A percentile compares a stretch with the other conserved stretches of the same genome.
These are phyloP conservation scores for Blastocrithidia nonstop DNA, from an alignment of 208 protist species.

Conservation along the genomic window DNA sequence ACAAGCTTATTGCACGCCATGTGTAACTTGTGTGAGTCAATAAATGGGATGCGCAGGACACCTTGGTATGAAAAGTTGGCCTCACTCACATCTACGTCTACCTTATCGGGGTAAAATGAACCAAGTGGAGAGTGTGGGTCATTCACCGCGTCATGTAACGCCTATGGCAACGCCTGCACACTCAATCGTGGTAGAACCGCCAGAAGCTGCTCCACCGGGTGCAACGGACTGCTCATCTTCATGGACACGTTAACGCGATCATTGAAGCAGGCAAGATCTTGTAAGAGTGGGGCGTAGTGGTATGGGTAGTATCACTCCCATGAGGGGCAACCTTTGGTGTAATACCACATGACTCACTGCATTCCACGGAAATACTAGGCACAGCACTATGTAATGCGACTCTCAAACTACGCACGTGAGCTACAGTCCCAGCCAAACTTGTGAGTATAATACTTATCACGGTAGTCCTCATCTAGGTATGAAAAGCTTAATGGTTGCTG, in stretches of 20 bases:
- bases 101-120: slow-evolving; percentile 95
- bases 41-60: slow-evolving; percentile 78
- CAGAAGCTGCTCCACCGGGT: slow-evolving; percentile 97
- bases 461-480: slow-evolving; percentile 52
- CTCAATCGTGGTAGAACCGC: slow-evolving; percentile 89
- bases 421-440: slow-evolving; percentile 69
- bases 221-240: slow-evolving; percentile 72
- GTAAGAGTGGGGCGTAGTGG: slow-evolving; percentile 96
- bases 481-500: slow-evolving; percentile 59
- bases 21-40: slow-evolving; percentile 44
- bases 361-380: slow-evolving; percentile 92
- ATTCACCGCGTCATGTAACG: slow-evolving; percentile 82
- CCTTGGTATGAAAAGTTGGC: slow-evolving; percentile 90
- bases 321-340: slow-evolving; percentile 93
- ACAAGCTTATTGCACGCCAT: slow-evolving; percentile 41
- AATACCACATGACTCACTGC: slow-evolving; percentile 98
- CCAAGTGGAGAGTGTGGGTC: slow-evolving; percentile 86
- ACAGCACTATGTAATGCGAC: slow-evolving; percentile 45
- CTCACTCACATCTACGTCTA: slow-evolving; percentile 95
- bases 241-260: slow-evolving; percentile 49
- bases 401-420: slow-evolving; percentile 41
- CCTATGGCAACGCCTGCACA: slow-evolving; percentile 81
- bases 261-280: slow-evolving; percentile 60
- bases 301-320: slow-evolving; percentile 99
- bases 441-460: slow-evolving; percentile 60